Evolutionary conservation across 495 filamentous ascomycete genomes (phyloP), one percentile per base, ranked within the genome.

Genomic region (Penicillium diatomitis): DNA sequence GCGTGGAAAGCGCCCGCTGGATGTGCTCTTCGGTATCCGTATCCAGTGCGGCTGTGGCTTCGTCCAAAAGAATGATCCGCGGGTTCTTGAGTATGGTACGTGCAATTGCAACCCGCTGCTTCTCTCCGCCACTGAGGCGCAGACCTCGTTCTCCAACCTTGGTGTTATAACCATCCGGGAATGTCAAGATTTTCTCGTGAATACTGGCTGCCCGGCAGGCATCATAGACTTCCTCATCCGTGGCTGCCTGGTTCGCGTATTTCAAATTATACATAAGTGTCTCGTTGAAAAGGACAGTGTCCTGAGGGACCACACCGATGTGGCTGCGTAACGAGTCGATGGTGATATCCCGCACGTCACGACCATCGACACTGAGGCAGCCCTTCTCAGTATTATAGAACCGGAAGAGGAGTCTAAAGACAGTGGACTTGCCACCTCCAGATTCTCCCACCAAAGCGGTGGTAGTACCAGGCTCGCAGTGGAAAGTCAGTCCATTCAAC

Each of bases 11-110:
- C 11, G 90, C 88, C 28, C 80, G 74, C 62, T 98, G 92, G 42
- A 98, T 97, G 60, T 96, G 84, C 64, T 96, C 88, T 63, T 98
- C 92, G 3, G 92, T 98, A 55, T 94, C 88, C 1, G 88, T 91
- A 54, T 98, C 92, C 11, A 98, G 75, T 3, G 92, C 92, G 32
- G 92, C 94, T 0, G 92, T 98, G 5, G 92, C 92, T 67, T 98
- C 92, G 61, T 98, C 92, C 10, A 98, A 71, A 61, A 98, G 85
- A 63, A 98, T 96, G 53, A 98, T 90, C 35, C 86, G 86, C 11
- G 92, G 92, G 56, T 95, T 85, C 67, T 98, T 98, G 45, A 98
- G 73, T 48, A 98, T 95, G 8, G 92, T 96, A 38, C 92, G 84
- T 40, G 92, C 94, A 61, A 98, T 98, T 6, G 92, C 92, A 37